Conservation (phyloP, 2,329 filamentous ascomycete species). For the Sporothrix mexicana region DNA sequence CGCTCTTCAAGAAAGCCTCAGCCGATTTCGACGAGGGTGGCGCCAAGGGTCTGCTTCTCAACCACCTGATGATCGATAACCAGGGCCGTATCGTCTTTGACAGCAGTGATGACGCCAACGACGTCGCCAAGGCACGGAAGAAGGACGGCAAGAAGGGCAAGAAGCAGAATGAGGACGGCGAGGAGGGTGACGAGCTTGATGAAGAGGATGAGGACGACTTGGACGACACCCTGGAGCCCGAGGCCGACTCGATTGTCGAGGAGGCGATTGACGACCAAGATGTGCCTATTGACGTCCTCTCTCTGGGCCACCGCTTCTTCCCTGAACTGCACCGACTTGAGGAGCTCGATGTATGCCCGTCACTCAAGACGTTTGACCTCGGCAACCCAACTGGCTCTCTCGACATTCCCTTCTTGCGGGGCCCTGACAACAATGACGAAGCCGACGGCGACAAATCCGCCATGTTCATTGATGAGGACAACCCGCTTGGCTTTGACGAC, state of each 20-base stretch:
- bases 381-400: constrained; percentile 83
- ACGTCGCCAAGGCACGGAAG: constrained; percentile 50
- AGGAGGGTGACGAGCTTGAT: constrained; percentile 46
- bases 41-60: constrained; percentile 90
- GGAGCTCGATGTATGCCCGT: constrained; percentile 90
- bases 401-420: constrained; percentile 90
- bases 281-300: constrained; percentile 77
- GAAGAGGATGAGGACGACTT: constrained; percentile 51
- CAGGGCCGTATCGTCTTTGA: constrained; percentile 96
- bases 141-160: constrained; percentile 40
- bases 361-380: constrained; percentile 90
- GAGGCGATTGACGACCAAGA: constrained; percentile 52
- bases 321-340: constrained; percentile 78
- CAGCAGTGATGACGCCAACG: constrained; percentile 84
- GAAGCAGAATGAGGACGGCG: constrained; percentile 48
- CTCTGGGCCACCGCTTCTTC: constrained; percentile 82
- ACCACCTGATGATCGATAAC: constrained; percentile 94
- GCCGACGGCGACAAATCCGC: constrained; percentile 71
- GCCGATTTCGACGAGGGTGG: constrained; percentile 98
- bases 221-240: not conserved
- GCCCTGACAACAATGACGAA: constrained; percentile 73
- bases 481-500: constrained; percentile 79
- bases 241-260: constrained; percentile 11
- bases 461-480: constrained; percentile 85
- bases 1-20: constrained; percentile 98